These are phyloP conservation scores for Pythium folliculosum DNA, from an alignment of 352 stramenopile species.

Conservation along the genomic window DNA sequence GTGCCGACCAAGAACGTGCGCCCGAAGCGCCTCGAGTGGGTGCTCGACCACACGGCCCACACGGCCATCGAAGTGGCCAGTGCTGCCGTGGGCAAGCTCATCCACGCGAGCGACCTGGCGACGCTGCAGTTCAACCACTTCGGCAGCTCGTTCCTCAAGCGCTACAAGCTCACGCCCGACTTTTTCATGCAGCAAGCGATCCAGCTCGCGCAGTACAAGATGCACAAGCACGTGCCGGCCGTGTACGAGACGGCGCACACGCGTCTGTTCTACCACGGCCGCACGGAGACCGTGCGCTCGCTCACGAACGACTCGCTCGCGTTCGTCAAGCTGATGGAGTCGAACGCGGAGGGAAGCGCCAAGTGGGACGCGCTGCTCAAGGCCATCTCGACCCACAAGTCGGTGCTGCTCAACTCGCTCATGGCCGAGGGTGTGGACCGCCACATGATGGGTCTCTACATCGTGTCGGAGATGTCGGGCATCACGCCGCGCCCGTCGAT, in stretches of 20 bases:
- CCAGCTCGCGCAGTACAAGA: constrained; percentile 96
- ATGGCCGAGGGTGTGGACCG: constrained; percentile 92
- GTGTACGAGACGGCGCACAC: constrained; percentile 98
- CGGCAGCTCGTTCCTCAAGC: constrained; percentile 91
- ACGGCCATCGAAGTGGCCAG: constrained; percentile 88
- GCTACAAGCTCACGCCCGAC: constrained; percentile 95
- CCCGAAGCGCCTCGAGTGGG: constrained; percentile 77
- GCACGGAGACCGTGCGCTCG: constrained; percentile 92
- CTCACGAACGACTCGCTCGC: constrained; percentile 88
- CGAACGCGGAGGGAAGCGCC: constrained; percentile 34
- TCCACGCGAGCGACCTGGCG: constrained; percentile 89
- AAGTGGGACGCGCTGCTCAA: constrained; percentile 89
- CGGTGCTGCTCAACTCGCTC: constrained; percentile 87
- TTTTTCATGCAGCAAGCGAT: constrained; percentile 97
- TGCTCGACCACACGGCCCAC: constrained; percentile 79
- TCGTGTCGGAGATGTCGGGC: constrained; percentile 92
- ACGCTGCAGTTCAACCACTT: constrained; percentile 93
- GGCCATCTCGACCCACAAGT: constrained; percentile 91
- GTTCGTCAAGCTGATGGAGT: constrained; percentile 92
- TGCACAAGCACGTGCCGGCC: constrained; percentile 91
- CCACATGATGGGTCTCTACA: constrained; percentile 95
- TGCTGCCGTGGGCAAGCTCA: constrained; percentile 90
- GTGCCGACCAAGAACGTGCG: constrained; percentile 65
- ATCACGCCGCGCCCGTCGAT: constrained; percentile 87
- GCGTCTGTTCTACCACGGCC: constrained; percentile 96